These are phyloP conservation scores for Saccharata proteae DNA, from an alignment of 2,329 filamentous ascomycete genomes.

Conservation along the genomic window DNA sequence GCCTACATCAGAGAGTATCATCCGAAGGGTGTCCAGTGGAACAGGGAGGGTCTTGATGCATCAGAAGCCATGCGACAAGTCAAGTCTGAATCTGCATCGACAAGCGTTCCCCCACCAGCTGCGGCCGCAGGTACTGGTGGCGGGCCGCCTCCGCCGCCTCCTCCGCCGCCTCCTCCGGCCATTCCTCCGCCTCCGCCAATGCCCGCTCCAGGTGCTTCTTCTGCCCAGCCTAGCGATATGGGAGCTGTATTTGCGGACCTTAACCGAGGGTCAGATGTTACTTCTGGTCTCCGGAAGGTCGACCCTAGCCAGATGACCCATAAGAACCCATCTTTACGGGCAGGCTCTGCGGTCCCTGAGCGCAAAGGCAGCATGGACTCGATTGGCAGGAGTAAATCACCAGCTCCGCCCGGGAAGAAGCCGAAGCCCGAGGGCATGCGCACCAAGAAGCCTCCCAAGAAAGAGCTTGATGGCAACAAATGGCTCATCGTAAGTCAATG, in stretches of 20 bases:
- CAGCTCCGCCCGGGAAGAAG: slow-evolving; percentile 61
- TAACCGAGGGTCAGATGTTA: slow-evolving; percentile 82
- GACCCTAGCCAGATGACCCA: slow-evolving; percentile 96
- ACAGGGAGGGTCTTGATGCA: slow-evolving; percentile 61
- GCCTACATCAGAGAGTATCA: slow-evolving; percentile 80
- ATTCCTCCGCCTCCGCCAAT: slow-evolving; percentile 50
- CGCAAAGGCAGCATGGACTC: slow-evolving; percentile 41
- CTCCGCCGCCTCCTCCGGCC: slow-evolving; percentile 50
- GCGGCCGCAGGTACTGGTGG: slow-evolving; percentile 42
- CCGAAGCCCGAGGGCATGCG: slow-evolving; percentile 38
- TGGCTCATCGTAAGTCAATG: slow-evolving; percentile 62
- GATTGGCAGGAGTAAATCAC: slow-evolving; percentile 69
- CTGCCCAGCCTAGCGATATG: too few species aligned
- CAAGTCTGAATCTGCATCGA: slow-evolving; percentile 29
- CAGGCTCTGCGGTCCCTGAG: slow-evolving; percentile 55
- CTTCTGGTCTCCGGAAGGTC: slow-evolving; percentile 80
- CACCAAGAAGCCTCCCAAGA: slow-evolving; percentile 35
- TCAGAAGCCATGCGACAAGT: slow-evolving; percentile 54
- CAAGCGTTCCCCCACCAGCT: slow-evolving; percentile 29
- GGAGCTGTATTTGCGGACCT: slow-evolving; percentile 84
- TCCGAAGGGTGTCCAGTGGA: slow-evolving; percentile 73
- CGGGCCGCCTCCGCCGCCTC: slow-evolving; percentile 49
- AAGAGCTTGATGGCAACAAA: slow-evolving; percentile 56
- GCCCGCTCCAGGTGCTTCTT: slow-evolving; percentile 30
- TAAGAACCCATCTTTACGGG: slow-evolving; percentile 83